phyloP scores from a whole-genome alignment of 2,329 filamentous ascomycete species.

The Neofusicoccum cordaticola region DNA sequence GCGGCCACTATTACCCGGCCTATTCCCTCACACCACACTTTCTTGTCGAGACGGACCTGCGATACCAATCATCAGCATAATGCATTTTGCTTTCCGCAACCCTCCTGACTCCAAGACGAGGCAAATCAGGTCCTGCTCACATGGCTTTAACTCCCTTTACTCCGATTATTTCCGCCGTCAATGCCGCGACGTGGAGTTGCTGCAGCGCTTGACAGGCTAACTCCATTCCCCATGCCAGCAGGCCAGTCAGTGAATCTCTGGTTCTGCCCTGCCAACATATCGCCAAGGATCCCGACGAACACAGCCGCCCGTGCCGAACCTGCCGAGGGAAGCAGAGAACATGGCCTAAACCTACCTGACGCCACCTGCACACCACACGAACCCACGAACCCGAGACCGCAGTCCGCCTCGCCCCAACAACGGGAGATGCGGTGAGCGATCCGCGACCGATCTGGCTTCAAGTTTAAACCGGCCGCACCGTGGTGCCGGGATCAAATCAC shows the following conservation, averaged over 20 bases:
- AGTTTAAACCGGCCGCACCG: not conserved
- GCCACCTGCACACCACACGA: not conserved
- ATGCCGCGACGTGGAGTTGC: not conserved
- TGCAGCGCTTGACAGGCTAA: no score
- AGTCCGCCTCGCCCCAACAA: not conserved
- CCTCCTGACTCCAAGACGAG: no score
- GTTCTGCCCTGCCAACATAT: not conserved
- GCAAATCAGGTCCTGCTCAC: no score
- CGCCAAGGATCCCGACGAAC: not conserved
- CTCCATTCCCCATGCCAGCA: not conserved
- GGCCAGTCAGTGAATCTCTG: not conserved
- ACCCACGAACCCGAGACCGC: not conserved
- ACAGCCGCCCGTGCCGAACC: not conserved
- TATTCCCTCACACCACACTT: no score
- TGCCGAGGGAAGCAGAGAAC: not conserved
- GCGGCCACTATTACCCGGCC: no score
- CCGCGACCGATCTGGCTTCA: not conserved
- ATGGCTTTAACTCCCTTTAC: not conserved
- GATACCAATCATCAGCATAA: no score
- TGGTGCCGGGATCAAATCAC: not conserved
- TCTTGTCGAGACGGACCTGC: no score
- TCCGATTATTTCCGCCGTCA: not conserved
- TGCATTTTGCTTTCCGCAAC: no score
- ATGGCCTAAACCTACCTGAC: not conserved
- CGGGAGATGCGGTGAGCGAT: not conserved